Evolutionary conservation across 345 rosid species (phyloP).

Genomic region (Populus ilicifolia): DNA sequence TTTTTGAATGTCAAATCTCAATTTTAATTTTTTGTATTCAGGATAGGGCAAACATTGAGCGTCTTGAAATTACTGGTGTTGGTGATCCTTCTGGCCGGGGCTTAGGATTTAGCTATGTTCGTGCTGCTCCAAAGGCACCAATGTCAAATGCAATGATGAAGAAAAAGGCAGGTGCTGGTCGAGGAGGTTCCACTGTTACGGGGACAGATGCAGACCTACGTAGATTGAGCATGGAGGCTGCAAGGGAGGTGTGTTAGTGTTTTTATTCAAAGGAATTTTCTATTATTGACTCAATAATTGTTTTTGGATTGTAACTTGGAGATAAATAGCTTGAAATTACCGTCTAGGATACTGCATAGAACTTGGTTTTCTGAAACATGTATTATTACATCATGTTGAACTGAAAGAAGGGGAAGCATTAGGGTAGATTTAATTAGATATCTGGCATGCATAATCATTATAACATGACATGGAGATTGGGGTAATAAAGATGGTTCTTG

Average conservation of each 20-base stretch:
- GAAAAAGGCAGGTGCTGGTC: slow-evolving; percentile 79
- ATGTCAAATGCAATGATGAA: slow-evolving; percentile 66
- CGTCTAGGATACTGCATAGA: not conserved
- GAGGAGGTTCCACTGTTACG: slow-evolving; percentile 88
- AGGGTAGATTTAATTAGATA: not conserved
- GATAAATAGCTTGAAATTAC: not conserved
- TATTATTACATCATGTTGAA: not conserved
- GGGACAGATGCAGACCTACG: slow-evolving; percentile 99
- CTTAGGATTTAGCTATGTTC: slow-evolving; percentile 94
- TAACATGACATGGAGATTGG: not conserved
- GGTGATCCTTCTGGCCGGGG: slow-evolving; percentile 99
- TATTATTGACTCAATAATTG: not conserved
- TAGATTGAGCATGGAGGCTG: slow-evolving; percentile 99
- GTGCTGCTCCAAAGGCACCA: slow-evolving; percentile 83
- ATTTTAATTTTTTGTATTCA: slow-evolving; percentile 23
- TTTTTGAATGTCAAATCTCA: not conserved
- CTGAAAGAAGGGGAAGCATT: not conserved
- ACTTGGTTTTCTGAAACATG: not conserved
- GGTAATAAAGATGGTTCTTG: not conserved
- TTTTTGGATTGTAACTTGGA: not conserved
- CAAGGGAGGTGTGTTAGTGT: slow-evolving; percentile 66
- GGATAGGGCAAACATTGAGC: slow-evolving; percentile 96
- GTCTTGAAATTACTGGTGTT: slow-evolving; percentile 96
- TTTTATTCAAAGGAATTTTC: not conserved
- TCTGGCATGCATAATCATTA: not conserved